These are phyloP conservation scores for Bothriochloa decipiens DNA, from an alignment of 176 grass and related monocot species.

Conservation along the genomic window DNA sequence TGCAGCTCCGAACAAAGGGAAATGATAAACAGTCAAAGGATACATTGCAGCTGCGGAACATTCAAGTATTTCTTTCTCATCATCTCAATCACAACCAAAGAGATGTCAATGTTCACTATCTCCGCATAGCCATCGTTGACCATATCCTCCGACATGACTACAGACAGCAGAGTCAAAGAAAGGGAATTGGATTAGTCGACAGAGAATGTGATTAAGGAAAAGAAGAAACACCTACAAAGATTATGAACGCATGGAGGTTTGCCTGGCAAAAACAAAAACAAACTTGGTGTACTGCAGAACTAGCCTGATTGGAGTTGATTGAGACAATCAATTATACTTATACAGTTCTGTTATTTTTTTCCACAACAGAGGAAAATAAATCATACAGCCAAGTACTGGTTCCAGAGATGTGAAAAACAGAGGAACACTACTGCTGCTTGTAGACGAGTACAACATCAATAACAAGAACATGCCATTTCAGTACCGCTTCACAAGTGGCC, in stretches of 20 bases:
- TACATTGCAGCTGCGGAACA: constrained; percentile 89
- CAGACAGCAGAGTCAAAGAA: constrained; percentile 17
- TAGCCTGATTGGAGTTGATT: background rate
- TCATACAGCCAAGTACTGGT: background rate
- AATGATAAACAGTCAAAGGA: constrained; percentile 41
- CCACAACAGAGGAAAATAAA: too few species aligned
- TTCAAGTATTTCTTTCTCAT: constrained; percentile 84
- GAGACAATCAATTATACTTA: background rate
- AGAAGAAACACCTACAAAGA: background rate
- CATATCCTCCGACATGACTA: constrained; percentile 99
- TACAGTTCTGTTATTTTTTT: background rate
- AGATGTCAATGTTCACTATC: constrained; percentile 95
- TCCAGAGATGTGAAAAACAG: constrained; percentile 7
- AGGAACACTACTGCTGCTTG: background rate
- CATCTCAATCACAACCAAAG: constrained; percentile 87
- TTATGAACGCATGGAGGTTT: background rate
- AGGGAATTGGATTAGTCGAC: constrained; percentile 8
- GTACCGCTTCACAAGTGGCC: background rate
- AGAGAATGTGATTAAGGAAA: background rate
- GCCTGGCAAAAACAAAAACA: background rate
- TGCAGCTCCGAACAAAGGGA: background rate
- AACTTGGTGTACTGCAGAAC: background rate
- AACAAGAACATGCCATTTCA: constrained; percentile 17
- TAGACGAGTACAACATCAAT: background rate
- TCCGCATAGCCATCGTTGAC: constrained; percentile 78